Base-by-base conservation (phyloP, 1,284 basidiomycete genomes). In the Tetrapyrgos nigripes region DNA sequence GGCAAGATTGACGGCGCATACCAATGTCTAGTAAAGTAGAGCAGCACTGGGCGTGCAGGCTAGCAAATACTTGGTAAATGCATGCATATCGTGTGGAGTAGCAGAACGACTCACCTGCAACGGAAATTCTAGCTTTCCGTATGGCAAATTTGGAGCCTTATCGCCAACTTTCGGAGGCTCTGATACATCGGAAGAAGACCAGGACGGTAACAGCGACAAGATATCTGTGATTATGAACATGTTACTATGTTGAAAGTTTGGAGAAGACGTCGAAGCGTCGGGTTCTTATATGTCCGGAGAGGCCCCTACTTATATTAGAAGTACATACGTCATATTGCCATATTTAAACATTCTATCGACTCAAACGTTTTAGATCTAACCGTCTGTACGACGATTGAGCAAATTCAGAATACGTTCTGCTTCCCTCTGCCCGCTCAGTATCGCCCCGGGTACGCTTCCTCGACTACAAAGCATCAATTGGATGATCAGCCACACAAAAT, bases 381-480 rank as follows among this genome's bases (percentile, higher is more conserved):
- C 19, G 37, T 40, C 37, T 40, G 19, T 23, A 19, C 29, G 29
- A 4, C 48, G 35, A 33, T 57, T 50, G 11, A 57, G 43, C 14
- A 57, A 27, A 33, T 49, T 44, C 21, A 46, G n/a, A 27, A 57
- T 47, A 4, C 55, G 40, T 24, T 50, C 28, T 6, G 49, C 55
- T 26, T 57, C 55, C 29, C 55, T 40, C 44, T 57, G 49, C 21
- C 55, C 55, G 24, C 55, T 57, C 23, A 57, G 23, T 29, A 57
- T 45, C 11, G 55, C 55, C 5, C 55, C 55, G n/a, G 55, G 55
- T 27, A 57, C 55, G 27, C 55, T 57, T 13, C 55, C 55, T 10
- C 55, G 55, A 40, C 55, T 57, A 50, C 17, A 27, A 19, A 21
- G 3, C 23, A 26, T 19, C 21, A 8, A 24, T 44, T 29, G 6